A percentile compares a stretch with the other conserved stretches of the same genome.
Conservation (phyloP, 202 grass and related monocot species). For the Schoenoplectus tabernaemontani region DNA sequence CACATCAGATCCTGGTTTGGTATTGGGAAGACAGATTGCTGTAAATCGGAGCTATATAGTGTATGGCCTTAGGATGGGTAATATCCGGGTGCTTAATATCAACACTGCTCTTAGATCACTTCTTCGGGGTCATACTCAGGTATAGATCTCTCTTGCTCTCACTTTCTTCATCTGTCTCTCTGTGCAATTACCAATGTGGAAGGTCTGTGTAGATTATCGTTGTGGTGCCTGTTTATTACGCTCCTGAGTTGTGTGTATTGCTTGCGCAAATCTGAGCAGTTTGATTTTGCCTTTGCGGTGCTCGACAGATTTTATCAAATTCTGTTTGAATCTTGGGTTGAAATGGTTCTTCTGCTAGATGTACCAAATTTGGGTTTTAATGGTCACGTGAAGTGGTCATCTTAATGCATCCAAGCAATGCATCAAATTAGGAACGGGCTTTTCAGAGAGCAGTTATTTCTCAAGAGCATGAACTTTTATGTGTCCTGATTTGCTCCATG, state of each 20-base stretch:
- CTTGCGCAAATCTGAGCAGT: not conserved
- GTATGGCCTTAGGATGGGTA: slow-evolving; percentile 75
- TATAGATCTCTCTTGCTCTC: slow-evolving; percentile 8
- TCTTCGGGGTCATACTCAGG: slow-evolving; percentile 79
- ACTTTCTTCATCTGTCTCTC: not conserved
- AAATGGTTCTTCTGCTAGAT: not conserved
- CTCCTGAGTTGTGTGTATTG: not conserved
- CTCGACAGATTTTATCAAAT: not conserved
- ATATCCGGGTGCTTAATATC: slow-evolving; percentile 88
- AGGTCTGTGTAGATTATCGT: not conserved
- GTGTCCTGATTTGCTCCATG: not conserved
- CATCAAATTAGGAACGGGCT: not conserved
- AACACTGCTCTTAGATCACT: slow-evolving; percentile 83
- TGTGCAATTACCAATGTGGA: not conserved
- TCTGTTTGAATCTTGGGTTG: not conserved
- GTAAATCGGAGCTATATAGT: slow-evolving; percentile 85
- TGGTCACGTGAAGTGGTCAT: not conserved
- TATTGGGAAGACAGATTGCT: slow-evolving; percentile 80
- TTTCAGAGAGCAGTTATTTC: not conserved
- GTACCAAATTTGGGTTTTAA: not conserved
- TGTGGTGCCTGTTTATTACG: slow-evolving; percentile 11
- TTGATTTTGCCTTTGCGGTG: not conserved
- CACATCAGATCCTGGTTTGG: slow-evolving; percentile 76
- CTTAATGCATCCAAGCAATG: not conserved
- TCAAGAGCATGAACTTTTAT: not conserved